Evolutionary conservation across 805 yeast genomes (phyloP).

Genomic region (Candida anglica): DNA sequence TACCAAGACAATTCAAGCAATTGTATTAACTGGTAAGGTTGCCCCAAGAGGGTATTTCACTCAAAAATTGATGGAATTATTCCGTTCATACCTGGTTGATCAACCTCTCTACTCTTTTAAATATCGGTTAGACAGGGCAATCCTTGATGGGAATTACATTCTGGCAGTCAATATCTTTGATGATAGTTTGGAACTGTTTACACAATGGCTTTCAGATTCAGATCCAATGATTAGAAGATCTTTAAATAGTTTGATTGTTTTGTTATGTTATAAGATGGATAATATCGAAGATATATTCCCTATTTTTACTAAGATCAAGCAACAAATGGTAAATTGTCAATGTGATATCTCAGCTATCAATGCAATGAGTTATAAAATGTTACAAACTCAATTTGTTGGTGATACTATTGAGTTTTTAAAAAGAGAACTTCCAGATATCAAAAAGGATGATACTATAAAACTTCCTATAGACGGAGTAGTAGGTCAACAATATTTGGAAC

Average conservation of each 20-base stretch:
- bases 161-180: slow-evolving; percentile 27
- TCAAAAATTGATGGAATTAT: slow-evolving; percentile 11
- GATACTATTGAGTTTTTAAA: slow-evolving; percentile 38
- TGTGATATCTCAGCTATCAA: slow-evolving; percentile 26
- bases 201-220: slow-evolving; percentile 19
- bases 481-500: slow-evolving; percentile 19
- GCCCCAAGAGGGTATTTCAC: slow-evolving; percentile 18
- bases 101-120: slow-evolving; percentile 21
- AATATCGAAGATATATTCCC: slow-evolving; percentile 23
- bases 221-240: slow-evolving; percentile 38
- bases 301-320: slow-evolving; percentile 30
- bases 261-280: slow-evolving; percentile 26
- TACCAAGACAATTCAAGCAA: slow-evolving; percentile 13
- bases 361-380: slow-evolving; percentile 23
- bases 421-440: slow-evolving; percentile 34
- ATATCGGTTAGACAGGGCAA: slow-evolving; percentile 24
- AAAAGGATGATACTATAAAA: slow-evolving; percentile 22
- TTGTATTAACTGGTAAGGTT: slow-evolving; percentile 10
- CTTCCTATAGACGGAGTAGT: slow-evolving; percentile 22
- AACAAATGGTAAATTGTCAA: slow-evolving; percentile 26
- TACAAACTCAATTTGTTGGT: slow-evolving; percentile 33
- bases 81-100: slow-evolving; percentile 9
- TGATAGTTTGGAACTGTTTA: slow-evolving; percentile 20
- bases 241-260: slow-evolving; percentile 41
- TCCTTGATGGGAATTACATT: slow-evolving; percentile 11